Conservation (phyloP, 2,329 filamentous ascomycete species). For the Colletotrichum tanaceti region DNA sequence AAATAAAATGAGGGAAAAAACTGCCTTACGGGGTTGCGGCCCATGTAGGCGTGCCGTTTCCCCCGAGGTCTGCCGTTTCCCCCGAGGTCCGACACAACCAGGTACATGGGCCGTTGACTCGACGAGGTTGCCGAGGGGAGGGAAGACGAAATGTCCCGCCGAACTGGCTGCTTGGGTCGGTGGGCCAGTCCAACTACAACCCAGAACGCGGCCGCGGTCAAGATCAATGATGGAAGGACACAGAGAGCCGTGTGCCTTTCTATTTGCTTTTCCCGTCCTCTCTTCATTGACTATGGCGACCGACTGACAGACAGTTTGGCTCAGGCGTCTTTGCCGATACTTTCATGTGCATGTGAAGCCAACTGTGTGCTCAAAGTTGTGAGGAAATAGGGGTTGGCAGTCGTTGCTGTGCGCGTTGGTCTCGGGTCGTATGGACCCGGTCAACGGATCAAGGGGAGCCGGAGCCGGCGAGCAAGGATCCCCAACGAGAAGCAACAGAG, state of each 20-base stretch:
- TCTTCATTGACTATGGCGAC: not conserved
- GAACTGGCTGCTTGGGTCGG: not conserved
- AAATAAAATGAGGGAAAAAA: constrained; percentile 39
- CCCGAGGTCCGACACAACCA: constrained; percentile 30
- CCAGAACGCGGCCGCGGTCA: not conserved
- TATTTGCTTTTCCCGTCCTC: not conserved
- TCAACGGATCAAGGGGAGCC: constrained; percentile 32
- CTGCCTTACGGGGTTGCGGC: constrained; percentile 30
- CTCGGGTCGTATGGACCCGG: constrained; percentile 32
- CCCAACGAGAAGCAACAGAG: not conserved
- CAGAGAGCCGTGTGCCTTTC: constrained; percentile 6
- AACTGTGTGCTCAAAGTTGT: constrained; percentile 22
- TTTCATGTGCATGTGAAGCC: not conserved
- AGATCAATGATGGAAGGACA: not conserved
- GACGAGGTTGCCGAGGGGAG: not conserved
- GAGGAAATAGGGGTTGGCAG: constrained; percentile 5
- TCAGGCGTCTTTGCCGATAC: constrained; percentile 6
- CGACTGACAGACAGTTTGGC: not conserved
- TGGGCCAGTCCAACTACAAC: not conserved
- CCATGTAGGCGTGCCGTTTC: constrained; percentile 21
- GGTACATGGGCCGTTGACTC: constrained; percentile 26
- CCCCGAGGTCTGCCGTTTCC: constrained; percentile 30
- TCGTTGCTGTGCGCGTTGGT: constrained; percentile 18
- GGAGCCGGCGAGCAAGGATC: constrained; percentile 24
- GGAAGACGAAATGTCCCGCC: constrained; percentile 10